These are phyloP conservation scores for Backusella tuberculispora DNA, from an alignment of 192 early-diverging fungal species.

Conservation along the genomic window DNA sequence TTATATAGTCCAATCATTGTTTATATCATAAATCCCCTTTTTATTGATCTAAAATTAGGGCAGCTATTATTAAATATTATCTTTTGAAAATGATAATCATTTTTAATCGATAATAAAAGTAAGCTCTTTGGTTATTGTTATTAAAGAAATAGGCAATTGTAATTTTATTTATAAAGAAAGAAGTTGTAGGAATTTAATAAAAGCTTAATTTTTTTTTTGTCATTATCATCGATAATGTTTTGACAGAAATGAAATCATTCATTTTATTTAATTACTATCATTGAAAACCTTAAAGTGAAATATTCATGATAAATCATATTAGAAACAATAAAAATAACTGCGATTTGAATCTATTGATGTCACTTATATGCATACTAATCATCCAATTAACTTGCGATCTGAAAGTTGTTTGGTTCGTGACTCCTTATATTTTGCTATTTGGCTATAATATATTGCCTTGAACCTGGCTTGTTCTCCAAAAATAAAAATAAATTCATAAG, in stretches of 20 bases:
- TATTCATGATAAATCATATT: background rate
- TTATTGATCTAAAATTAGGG: constrained; percentile 3
- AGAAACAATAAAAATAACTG: background rate
- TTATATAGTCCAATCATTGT: background rate
- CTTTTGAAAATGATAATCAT: background rate
- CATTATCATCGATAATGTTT: background rate
- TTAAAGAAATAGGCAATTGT: background rate
- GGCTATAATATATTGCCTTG: background rate
- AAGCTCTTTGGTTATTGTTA: background rate
- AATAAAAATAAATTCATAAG: no score
- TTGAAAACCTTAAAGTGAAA: background rate
- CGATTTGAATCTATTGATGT: background rate
- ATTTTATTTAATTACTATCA: no score
- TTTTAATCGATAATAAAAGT: background rate
- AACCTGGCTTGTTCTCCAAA: background rate
- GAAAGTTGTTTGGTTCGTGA: background rate
- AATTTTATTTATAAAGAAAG: background rate
- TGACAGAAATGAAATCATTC: background rate
- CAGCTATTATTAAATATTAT: background rate
- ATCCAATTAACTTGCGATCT: constrained; percentile 1
- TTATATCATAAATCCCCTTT: constrained; percentile 6
- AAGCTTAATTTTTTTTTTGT: background rate
- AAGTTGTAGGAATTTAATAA: background rate
- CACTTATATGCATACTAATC: background rate
- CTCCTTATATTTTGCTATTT: background rate